Conservation (phyloP, 306 rosid genomes). For the Hippophae rhamnoides region DNA sequence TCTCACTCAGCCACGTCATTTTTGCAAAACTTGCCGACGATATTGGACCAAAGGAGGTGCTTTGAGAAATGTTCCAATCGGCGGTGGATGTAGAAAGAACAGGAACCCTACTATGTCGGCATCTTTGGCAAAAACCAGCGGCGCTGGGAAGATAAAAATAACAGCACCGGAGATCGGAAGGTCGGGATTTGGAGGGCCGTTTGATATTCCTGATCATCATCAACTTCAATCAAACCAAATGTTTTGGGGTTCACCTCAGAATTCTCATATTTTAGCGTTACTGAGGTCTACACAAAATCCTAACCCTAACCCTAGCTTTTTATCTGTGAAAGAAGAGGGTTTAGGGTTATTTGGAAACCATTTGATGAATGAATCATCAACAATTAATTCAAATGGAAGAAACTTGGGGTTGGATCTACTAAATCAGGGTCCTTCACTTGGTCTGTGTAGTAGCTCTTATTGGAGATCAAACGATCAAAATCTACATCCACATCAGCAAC, state of each 20-base stretch:
- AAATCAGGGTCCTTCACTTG: slow-evolving; percentile 42
- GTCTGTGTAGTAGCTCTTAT: slow-evolving; percentile 48
- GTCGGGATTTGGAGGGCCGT: slow-evolving; percentile 28
- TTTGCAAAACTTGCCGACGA: slow-evolving; percentile 97
- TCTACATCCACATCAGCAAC: slow-evolving; percentile 22
- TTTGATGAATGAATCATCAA: slow-evolving; percentile 38
- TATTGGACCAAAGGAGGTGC: slow-evolving; percentile 89
- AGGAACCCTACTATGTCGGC: slow-evolving; percentile 26
- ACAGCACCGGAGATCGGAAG: slow-evolving; percentile 45
- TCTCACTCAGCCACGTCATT: slow-evolving; percentile 96
- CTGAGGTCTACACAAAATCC: slow-evolving; percentile 42
- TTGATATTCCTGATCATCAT: slow-evolving; percentile 19
- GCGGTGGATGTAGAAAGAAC: slow-evolving; percentile 74
- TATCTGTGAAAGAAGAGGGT: slow-evolving; percentile 46
- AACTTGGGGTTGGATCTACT: slow-evolving; percentile 44
- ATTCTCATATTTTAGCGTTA: slow-evolving; percentile 54
- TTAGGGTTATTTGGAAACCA: slow-evolving; percentile 33
- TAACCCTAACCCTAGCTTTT: slow-evolving; percentile 51
- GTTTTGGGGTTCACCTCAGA: slow-evolving; percentile 88
- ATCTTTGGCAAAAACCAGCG: slow-evolving; percentile 23
- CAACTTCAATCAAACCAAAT: slow-evolving; percentile 41
- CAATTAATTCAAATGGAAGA: slow-evolving; percentile 25
- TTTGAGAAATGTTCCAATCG: slow-evolving; percentile 61
- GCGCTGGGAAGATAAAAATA: slow-evolving; percentile 44
- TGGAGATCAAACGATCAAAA: slow-evolving; percentile 49